Evolutionary conservation across 768 basidiomycete species (phyloP).

Genomic region (Hericium alpestre): DNA sequence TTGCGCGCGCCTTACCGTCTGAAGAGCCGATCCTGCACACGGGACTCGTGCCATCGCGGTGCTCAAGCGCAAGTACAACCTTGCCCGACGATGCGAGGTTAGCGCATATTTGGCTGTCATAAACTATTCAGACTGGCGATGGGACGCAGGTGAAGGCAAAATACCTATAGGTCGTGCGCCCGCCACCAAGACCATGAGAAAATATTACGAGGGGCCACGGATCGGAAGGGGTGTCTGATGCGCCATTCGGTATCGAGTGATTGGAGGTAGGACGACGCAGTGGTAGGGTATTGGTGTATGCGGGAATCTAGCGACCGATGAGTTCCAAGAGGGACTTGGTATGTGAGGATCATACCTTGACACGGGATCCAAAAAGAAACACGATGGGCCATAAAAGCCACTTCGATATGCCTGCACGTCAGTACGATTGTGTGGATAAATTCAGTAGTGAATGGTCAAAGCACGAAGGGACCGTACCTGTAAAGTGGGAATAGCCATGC

Average conservation of each 20-base stretch:
- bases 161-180: constrained; percentile 59
- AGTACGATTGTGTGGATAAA: neutral
- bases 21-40: constrained; percentile 30
- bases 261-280: neutral
- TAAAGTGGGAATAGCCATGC: constrained; percentile 6
- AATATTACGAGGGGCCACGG: constrained; percentile 73
- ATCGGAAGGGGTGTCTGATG: no score
- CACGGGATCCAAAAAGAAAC: constrained; percentile 3
- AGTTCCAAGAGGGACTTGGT: neutral
- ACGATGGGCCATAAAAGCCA: constrained; percentile 8
- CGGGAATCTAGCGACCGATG: constrained; percentile 1
- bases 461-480: neutral
- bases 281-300: constrained; percentile 5
- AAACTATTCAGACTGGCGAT: neutral
- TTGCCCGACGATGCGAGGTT: constrained; percentile 68
- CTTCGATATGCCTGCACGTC: neutral
- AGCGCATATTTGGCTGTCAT: constrained; percentile 53
- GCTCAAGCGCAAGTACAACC: constrained; percentile 75
- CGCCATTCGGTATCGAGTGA: no score
- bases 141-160: neutral
- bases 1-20: constrained; percentile 21
- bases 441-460: neutral
- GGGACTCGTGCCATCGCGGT: constrained; percentile 71
- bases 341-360: constrained; percentile 1
- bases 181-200: constrained; percentile 76